These are phyloP conservation scores for Arthrobotrys conoides DNA, from an alignment of 2,329 filamentous ascomycete genomes.

Conservation along the genomic window DNA sequence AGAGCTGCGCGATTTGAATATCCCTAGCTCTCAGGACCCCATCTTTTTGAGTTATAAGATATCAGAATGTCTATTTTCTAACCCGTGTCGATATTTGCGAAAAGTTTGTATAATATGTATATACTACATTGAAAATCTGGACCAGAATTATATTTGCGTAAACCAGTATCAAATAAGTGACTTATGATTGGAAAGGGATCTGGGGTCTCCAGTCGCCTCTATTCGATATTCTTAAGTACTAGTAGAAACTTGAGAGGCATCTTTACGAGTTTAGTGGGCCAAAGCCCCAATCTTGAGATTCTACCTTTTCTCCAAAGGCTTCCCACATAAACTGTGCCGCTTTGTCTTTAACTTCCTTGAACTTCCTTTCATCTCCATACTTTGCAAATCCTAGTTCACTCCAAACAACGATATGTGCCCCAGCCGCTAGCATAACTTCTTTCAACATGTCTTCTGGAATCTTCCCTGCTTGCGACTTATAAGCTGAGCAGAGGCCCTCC, in stretches of 20 bases:
- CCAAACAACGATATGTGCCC: constrained; percentile 47
- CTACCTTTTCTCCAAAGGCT: constrained; percentile 31
- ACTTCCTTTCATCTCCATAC: constrained; percentile 26
- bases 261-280: neutral
- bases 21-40: no score
- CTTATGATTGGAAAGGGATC: no score
- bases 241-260: neutral
- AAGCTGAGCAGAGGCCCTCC: constrained; percentile 37
- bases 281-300: constrained; percentile 46
- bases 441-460: constrained; percentile 30
- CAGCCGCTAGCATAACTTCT: constrained; percentile 50
- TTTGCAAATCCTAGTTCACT: constrained; percentile 37
- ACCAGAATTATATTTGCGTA: no score
- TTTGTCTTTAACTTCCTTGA: constrained; percentile 43
- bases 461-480: neutral
- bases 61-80: neutral
- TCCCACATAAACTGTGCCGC: constrained; percentile 46
- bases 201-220: no score
- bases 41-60: neutral
- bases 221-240: no score
- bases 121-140: neutral
- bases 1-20: no score
- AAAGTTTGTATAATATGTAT: neutral
- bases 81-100: neutral
- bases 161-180: no score